phyloP scores from a whole-genome alignment of 345 rosid species.

The Citrus medica region DNA sequence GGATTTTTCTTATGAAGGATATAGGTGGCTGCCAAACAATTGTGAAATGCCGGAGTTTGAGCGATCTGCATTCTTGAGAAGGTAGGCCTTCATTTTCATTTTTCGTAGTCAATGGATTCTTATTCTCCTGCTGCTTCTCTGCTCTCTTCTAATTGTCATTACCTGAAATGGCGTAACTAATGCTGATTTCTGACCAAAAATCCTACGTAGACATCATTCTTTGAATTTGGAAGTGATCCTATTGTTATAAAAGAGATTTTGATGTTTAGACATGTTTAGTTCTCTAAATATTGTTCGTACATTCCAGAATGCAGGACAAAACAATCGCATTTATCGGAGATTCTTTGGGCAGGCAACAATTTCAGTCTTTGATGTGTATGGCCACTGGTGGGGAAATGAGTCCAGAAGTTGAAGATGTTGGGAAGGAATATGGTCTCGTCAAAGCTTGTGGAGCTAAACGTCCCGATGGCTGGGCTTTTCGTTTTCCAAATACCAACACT shows the following conservation, averaged over 20 bases:
- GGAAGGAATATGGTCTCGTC: conserved; percentile 55
- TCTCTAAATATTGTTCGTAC: not conserved
- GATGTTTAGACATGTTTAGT: not conserved
- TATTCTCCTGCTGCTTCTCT: not conserved
- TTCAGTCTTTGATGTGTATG: conserved; percentile 80
- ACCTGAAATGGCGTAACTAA: not conserved
- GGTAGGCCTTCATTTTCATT: conserved; percentile 28
- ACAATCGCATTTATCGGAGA: conserved; percentile 84
- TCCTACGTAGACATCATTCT: not conserved
- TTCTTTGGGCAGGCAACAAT: conserved; percentile 78
- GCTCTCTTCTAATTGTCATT: not conserved
- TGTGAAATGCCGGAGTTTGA: conserved; percentile 69
- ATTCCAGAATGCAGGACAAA: conserved; percentile 69
- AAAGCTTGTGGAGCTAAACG: conserved; percentile 49
- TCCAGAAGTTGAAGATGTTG: conserved; percentile 56
- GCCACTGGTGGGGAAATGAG: conserved; percentile 57
- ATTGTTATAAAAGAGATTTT: not conserved
- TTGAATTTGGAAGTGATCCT: not conserved
- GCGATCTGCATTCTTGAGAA: conserved; percentile 52
- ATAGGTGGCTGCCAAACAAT: conserved; percentile 74
- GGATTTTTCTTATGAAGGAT: conserved; percentile 72
- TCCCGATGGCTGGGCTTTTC: conserved; percentile 72
- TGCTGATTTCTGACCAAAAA: not conserved
- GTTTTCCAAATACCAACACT: conserved; percentile 59
- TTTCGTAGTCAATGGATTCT: not conserved